Evolutionary conservation across 2,329 filamentous ascomycete species (phyloP), one percentile per base, ranked within the genome.

Genomic region (Fusarium abutilonis): DNA sequence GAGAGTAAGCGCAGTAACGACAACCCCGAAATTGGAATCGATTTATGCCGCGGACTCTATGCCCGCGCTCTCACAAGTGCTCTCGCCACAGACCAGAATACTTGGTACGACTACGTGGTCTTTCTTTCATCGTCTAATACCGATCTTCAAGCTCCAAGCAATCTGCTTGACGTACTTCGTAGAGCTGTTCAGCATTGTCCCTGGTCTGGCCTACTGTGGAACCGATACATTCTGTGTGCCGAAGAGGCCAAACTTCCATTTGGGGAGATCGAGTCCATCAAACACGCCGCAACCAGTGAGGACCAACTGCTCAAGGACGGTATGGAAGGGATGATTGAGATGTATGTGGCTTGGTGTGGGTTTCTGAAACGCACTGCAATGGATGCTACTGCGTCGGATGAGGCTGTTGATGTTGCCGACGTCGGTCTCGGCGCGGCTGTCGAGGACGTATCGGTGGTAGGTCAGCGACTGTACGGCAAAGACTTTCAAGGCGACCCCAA

Each of bases 261-360:
- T 69, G 82, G 89, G 21, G 89, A 91, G 45, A 91, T 98, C 48
- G 92, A 96, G 69, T 84, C 88, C 36, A 93, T 97, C 74, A 99
- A 99, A 76, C 92, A 97, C 75, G 88, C 89, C 39, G 95, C 95
- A 7, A 98, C 93, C 0, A 92, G 89, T 71, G 92, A 92, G 21
- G 89, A 92, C 9, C 82, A 96, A 38, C 82, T 98, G 6, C 93
- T 96, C 73, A 88, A 90, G 62, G 88, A 92, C 60, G 93, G 93
- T 21, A 89, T 97, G 83, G 87, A 92, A 45, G 91, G 93, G 65
- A 87, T 97, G 29, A 85, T 98, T 56, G 92, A 96, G 69, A 92
- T 98, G 71, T 93, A 97, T 71, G 88, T 92, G 49, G 90, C 93
- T 0, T 99, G 95, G 95, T 97, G 94, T 72, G 93, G 92, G 45